Conservation (phyloP, 2,329 filamentous ascomycete species). For the Sclerotinia nivalis region DNA sequence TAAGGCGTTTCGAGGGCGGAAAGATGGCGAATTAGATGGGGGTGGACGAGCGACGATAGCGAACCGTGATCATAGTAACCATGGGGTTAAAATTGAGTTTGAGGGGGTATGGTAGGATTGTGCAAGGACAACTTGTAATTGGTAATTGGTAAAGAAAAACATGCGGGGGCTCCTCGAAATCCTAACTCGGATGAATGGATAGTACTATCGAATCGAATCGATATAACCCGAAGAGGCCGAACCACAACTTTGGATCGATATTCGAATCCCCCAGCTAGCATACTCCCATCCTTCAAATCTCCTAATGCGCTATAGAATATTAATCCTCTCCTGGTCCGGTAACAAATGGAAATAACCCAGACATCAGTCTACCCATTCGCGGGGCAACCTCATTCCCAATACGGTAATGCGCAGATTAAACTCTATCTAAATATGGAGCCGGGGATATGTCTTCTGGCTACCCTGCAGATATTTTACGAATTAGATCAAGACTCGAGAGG, state of each 20-base stretch:
- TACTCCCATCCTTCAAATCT: neutral
- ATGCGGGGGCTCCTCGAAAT: neutral
- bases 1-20: neutral
- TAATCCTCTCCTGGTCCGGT: neutral
- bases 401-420: neutral
- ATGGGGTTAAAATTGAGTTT: neutral
- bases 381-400: neutral
- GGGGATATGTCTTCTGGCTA: neutral
- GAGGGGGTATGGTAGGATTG: neutral
- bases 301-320: neutral
- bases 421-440: neutral
- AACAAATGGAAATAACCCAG: neutral
- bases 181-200: neutral
- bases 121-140: neutral
- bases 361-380: neutral
- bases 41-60: neutral
- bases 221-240: neutral
- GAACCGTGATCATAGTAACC: neutral
- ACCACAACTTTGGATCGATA: constrained; percentile 7
- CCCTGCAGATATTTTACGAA: constrained; percentile 8
- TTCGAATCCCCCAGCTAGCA: neutral
- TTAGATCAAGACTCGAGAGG: neutral
- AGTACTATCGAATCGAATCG: neutral
- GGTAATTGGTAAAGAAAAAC: no score
- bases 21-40: neutral